Evolutionary conservation across 257 asterid species (phyloP).

Genomic region (Ilex asprella): DNA sequence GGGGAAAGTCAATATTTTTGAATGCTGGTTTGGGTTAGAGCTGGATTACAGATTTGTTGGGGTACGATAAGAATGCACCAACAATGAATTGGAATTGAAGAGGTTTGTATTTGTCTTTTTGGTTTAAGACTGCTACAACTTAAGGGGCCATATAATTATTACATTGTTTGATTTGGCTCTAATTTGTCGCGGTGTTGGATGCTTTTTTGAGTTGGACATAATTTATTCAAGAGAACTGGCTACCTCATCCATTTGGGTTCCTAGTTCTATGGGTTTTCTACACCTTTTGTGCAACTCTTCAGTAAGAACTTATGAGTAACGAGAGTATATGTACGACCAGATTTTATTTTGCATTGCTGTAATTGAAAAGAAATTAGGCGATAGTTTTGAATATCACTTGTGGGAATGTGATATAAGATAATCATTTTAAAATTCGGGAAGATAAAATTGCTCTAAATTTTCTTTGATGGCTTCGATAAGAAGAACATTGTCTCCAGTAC

Average conservation of each 20-base stretch:
- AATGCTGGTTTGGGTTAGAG: background rate
- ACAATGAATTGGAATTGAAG: background rate
- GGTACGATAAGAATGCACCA: background rate
- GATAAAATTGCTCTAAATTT: conserved; percentile 11
- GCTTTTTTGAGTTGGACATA: background rate
- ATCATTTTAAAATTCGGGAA: conserved; percentile 7
- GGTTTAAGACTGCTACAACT: background rate
- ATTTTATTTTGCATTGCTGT: background rate
- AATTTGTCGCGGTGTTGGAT: background rate
- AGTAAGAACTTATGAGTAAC: background rate
- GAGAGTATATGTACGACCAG: too few species aligned
- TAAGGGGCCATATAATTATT: background rate
- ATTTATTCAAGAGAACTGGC: background rate
- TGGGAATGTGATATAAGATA: conserved; percentile 1
- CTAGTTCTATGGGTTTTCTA: too few species aligned
- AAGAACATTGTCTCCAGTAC: conserved; percentile 58
- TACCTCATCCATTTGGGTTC: too few species aligned
- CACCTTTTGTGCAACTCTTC: too few species aligned
- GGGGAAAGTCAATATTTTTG: background rate
- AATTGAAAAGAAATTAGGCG: background rate
- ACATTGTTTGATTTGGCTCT: background rate
- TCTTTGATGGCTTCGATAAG: conserved; percentile 63
- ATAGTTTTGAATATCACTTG: background rate
- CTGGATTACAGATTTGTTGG: background rate
- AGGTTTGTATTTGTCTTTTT: too few species aligned